Percentiles rank a stretch among this genome's conserved stretches.
phyloP scores from a whole-genome alignment of 192 early-diverging fungal species.

The Backusella morwellensis region DNA sequence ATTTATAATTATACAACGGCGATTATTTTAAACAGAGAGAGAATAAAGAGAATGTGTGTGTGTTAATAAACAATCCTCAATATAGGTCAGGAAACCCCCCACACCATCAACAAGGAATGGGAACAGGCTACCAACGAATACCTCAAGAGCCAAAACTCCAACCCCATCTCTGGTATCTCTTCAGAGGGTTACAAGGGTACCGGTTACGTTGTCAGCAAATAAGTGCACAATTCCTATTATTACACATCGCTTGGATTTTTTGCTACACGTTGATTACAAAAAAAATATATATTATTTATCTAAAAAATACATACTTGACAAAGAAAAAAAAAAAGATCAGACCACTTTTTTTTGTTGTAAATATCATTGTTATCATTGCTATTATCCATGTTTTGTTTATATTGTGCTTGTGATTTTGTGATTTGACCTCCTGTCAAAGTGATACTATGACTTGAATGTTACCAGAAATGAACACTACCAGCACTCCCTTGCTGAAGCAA shows the following conservation, averaged over 20 bases:
- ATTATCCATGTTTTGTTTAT: too few relatives aligned
- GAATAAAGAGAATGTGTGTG: background rate
- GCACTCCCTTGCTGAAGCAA: too few relatives aligned
- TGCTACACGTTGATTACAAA: constrained; percentile 1
- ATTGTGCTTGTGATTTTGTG: too few relatives aligned
- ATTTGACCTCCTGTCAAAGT: too few relatives aligned
- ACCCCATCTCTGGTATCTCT: constrained; percentile 76
- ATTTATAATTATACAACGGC: background rate
- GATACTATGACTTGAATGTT: too few relatives aligned
- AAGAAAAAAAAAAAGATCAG: too few relatives aligned
- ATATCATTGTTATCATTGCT: too few relatives aligned
- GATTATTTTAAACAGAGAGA: background rate
- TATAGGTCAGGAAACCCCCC: constrained; percentile 58
- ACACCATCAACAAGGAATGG: constrained; percentile 79
- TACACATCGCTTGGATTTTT: background rate
- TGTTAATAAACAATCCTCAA: background rate
- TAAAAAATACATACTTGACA: too few relatives aligned
- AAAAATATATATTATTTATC: too few relatives aligned
- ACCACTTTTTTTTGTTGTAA: too few relatives aligned
- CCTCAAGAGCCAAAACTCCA: constrained; percentile 64
- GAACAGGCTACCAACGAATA: constrained; percentile 79
- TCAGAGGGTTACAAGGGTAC: constrained; percentile 79
- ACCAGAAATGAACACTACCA: too few relatives aligned
- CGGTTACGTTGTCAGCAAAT: constrained; percentile 60
- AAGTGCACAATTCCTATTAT: constrained; percentile 14